Percentiles rank a stretch among this genome's conserved stretches.
These are phyloP conservation scores for Bruguiera hainesii DNA, from an alignment of 441 rosid species.

Conservation along the genomic window DNA sequence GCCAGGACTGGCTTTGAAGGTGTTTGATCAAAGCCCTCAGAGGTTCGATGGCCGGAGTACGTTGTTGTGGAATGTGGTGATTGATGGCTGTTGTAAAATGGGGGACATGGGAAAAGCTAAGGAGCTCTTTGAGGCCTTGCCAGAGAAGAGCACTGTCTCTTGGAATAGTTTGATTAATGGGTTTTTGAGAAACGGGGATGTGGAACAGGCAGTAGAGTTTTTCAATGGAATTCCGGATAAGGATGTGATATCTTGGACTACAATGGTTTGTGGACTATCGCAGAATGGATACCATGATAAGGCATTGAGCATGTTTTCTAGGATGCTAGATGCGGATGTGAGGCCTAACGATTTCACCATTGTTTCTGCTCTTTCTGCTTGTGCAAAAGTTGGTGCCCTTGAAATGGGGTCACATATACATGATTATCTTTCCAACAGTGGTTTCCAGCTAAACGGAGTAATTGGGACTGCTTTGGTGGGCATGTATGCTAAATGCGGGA, in stretches of 20 bases:
- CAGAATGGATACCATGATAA: conserved; percentile 35
- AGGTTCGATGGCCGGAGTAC: conserved; percentile 28
- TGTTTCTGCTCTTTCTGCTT: conserved; percentile 56
- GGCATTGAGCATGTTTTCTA: conserved; percentile 45
- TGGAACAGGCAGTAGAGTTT: conserved; percentile 39
- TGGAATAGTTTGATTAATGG: conserved; percentile 69
- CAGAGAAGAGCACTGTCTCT: conserved; percentile 40
- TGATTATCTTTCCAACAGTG: conserved; percentile 34
- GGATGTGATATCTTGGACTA: conserved; percentile 57
- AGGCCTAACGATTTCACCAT: conserved; percentile 46
- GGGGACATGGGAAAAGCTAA: conserved; percentile 44
- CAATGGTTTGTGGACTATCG: conserved; percentile 45
- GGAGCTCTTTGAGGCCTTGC: conserved; percentile 48
- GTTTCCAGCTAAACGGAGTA: conserved; percentile 36
- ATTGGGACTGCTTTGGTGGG: conserved; percentile 49
- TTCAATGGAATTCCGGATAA: conserved; percentile 47
- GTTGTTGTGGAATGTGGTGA: conserved; percentile 65
- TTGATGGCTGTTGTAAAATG: conserved; percentile 50
- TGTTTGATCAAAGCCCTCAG: conserved; percentile 65
- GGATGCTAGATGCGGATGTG: conserved; percentile 48
- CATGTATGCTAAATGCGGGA: conserved; percentile 66
- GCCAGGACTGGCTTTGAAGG: conserved; percentile 30
- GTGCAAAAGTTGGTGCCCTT: conserved; percentile 64
- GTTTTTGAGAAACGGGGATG: conserved; percentile 31
- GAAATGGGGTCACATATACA: conserved; percentile 46